phyloP scores from a whole-genome alignment of 2,329 filamentous ascomycete species.

The Cercospora sesami region DNA sequence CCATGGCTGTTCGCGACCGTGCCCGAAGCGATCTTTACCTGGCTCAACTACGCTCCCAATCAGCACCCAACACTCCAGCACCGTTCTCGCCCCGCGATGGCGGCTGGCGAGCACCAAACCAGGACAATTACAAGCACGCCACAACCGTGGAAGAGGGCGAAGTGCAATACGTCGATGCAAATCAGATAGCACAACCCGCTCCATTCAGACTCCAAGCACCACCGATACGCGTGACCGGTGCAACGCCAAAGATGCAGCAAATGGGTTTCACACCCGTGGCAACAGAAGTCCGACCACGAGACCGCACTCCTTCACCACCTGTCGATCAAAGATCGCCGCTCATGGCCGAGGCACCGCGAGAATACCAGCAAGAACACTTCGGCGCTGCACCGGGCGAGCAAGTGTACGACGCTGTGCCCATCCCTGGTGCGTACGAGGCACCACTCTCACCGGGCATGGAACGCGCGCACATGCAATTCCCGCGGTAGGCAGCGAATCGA shows the following conservation, averaged over 20 bases:
- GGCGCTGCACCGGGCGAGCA: slow-evolving; percentile 75
- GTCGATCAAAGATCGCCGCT: slow-evolving; percentile 44
- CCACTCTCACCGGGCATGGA: slow-evolving; percentile 30
- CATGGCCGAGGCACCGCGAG: slow-evolving; percentile 41
- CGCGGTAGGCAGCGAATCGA: neutral
- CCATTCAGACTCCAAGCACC: slow-evolving; percentile 87
- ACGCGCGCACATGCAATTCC: slow-evolving; percentile 23
- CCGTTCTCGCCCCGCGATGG: slow-evolving; percentile 61
- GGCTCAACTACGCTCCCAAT: slow-evolving; percentile 66
- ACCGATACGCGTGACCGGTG: slow-evolving; percentile 72
- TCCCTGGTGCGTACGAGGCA: slow-evolving; percentile 73
- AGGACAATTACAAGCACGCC: slow-evolving; percentile 43
- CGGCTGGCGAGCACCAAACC: slow-evolving; percentile 49
- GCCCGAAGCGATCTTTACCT: slow-evolving; percentile 95
- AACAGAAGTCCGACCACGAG: slow-evolving; percentile 25
- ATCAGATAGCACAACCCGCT: slow-evolving; percentile 46
- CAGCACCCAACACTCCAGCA: slow-evolving; percentile 84
- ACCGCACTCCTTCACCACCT: slow-evolving; percentile 30
- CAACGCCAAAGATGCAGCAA: slow-evolving; percentile 69
- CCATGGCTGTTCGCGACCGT: slow-evolving; percentile 92
- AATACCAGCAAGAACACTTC: slow-evolving; percentile 63
- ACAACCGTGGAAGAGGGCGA: slow-evolving; percentile 44
- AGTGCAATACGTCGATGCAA: slow-evolving; percentile 62
- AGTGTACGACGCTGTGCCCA: slow-evolving; percentile 81
- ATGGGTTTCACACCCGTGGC: slow-evolving; percentile 59